Evolutionary conservation across 1,139 yeast species (phyloP).

Genomic region (Pichia sp.): DNA sequence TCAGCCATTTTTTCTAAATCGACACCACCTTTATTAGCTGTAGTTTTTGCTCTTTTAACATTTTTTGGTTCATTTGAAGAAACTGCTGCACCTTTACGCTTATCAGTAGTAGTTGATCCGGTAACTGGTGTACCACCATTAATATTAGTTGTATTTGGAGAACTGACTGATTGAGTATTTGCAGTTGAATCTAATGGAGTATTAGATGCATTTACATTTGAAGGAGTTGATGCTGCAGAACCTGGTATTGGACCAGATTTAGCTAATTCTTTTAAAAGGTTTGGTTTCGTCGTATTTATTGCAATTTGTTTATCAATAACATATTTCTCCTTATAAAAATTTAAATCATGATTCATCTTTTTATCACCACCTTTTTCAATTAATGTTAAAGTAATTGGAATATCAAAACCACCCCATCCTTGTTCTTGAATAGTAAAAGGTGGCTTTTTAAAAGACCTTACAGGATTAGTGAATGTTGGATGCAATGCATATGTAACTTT

Average conservation of each 20-base stretch:
- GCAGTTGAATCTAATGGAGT: constrained; percentile 13
- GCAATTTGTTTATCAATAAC: constrained; percentile 69
- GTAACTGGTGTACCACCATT: constrained; percentile 1
- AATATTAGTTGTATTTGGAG: constrained; percentile 20
- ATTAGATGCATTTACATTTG: neutral
- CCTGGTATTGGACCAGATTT: constrained; percentile 79
- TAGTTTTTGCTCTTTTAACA: constrained; percentile 55
- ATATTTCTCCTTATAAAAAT: constrained; percentile 73
- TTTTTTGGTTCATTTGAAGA: constrained; percentile 36
- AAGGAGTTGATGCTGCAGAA: constrained; percentile 1
- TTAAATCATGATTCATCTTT: constrained; percentile 80
- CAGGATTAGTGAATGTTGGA: constrained; percentile 91
- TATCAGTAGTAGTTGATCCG: constrained; percentile 19
- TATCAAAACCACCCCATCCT: constrained; percentile 98
- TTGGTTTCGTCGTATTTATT: constrained; percentile 73
- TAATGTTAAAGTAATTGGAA: constrained; percentile 70
- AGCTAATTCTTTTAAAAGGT: constrained; percentile 60
- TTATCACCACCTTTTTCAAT: constrained; percentile 86
- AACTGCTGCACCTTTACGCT: constrained; percentile 20
- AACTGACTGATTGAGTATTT: constrained; percentile 28
- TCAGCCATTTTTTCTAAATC: constrained; percentile 89
- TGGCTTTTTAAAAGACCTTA: constrained; percentile 67
- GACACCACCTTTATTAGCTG: constrained; percentile 59
- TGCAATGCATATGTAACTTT: constrained; percentile 89
- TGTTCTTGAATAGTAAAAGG: constrained; percentile 91